Base-by-base conservation (phyloP, 139 green algal genomes). In the Picochlorum sp. region DNA sequence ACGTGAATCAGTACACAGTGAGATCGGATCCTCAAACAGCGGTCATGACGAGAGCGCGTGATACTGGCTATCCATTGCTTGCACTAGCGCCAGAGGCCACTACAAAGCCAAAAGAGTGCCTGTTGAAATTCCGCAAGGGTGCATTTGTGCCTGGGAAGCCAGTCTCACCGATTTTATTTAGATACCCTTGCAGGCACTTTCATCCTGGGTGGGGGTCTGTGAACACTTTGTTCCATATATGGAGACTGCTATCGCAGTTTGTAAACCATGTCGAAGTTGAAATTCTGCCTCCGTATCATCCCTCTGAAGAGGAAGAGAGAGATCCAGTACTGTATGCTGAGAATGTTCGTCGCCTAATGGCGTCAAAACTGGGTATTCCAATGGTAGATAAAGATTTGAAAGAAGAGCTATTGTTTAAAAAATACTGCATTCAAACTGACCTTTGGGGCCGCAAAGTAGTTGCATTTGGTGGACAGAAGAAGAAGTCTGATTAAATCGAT, bases 71-170 rank as follows among this genome's bases (percentile, higher is more conserved):
- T 49, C 78, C 78, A 1, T 51, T 84, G 49, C 37, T 84, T 21
- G 63, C 69, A 5, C 49, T 84, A 2, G 71, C 75, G 0, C 78
- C 78, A 1, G 78, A 84, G 57, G 78, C 57, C 24, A 84, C 78
- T 24, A 83, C 75, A 38, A 84, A 84, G 63, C 32, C 55, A 20
- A 24, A 37, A 54, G 49, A 67, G 44, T 81, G 67, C 66, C 63
- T 84, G 54, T 71, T 84, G 10, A 73, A 61, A 20, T 84, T 84
- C 49, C 62, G 67, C 5, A 66, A 67, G 7, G 78, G 78, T 10
- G 75, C 78, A 18, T 84, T 84, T 49, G 62, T 63, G 5, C 11
- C 57, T 3, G 75, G 76, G 4, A 18, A n/a, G 45, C 70, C 78
- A 15, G 76, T 84, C 4, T 49, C 71, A 52, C 78, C 78, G 6